These are phyloP conservation scores for Mortierella sp. DNA, from an alignment of 371 early-diverging fungal species.

Conservation along the genomic window DNA sequence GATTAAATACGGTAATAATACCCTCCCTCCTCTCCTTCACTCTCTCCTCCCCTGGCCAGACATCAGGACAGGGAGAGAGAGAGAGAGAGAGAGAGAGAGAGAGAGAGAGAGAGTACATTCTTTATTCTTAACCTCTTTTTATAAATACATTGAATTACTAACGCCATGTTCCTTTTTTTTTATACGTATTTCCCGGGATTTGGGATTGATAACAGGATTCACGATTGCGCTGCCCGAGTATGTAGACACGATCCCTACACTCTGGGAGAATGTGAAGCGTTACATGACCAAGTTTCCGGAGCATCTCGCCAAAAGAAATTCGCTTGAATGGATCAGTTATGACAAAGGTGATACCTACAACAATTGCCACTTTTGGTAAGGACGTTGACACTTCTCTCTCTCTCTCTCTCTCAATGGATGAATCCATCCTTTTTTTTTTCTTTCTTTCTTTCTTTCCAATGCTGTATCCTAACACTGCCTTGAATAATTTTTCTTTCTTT, in stretches of 20 bases:
- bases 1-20: conserved; percentile 81
- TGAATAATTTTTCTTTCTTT: too few relatives aligned
- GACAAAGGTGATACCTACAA: conserved; percentile 64
- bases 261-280: conserved; percentile 75
- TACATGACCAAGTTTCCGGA: conserved; percentile 62
- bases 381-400: too few relatives aligned
- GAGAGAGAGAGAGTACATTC: background rate
- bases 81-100: too few relatives aligned
- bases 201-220: conserved; percentile 53
- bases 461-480: too few relatives aligned
- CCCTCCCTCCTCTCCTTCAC: background rate
- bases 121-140: too few relatives aligned
- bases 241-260: conserved; percentile 81
- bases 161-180: too few relatives aligned
- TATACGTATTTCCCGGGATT: too few relatives aligned
- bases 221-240: conserved; percentile 87
- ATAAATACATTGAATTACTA: too few relatives aligned
- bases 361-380: conserved; percentile 88
- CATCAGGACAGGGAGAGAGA: too few relatives aligned
- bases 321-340: conserved; percentile 63
- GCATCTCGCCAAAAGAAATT: conserved; percentile 56
- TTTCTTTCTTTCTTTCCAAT: too few relatives aligned
- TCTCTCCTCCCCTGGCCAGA: background rate
- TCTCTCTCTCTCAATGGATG: too few relatives aligned
- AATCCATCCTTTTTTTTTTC: background rate